Base-by-base conservation (phyloP, 805 yeast species). In the Yarrowia phangngaensis region DNA sequence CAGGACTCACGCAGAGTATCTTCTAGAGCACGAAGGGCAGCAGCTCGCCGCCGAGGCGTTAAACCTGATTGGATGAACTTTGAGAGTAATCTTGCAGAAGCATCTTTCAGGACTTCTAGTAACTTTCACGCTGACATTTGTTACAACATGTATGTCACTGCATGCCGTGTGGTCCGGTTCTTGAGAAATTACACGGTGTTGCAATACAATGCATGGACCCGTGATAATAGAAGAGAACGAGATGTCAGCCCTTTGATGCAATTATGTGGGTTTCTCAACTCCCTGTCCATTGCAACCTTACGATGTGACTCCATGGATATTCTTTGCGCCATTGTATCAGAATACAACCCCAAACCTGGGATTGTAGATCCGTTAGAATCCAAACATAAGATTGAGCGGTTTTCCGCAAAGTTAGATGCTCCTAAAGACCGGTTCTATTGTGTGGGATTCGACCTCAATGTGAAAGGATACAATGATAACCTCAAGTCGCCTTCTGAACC, bases 271-370 rank as follows among this genome's bases (percentile, higher is more conserved):
- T 38, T 38, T 19, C 24, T 38, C 19, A 38, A 38, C 26, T 26
- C 26, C n/a, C 32, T 38, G 45, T n/a, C 45, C 5, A 38, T 38
- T 3, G 31, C 45, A n/a, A 38, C 32, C 2, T 19, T 38, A 4
- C 12, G 45, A n/a, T 38, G 45, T 14, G 45, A 38, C 32, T 38
- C 45, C 19, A 38, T 38, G 45, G 45, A 38, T 19, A 38, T 38
- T 8, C 14, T 38, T 6, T 27, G 45, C 24, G 27, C 45, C 2
- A 17, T 38, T 9, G 32, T 38, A 8, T 11, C 45, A 23, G 45
- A 38, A 14, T 38, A 22, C 32, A 26, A 35, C 28, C 43, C 43
- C 13, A 17, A 35, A 5, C 43, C 31, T 1, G 31, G 17, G 19
- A 14, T 17, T 9, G 13, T 30, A 8, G 43, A 16, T 15, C 13